phyloP scores from a whole-genome alignment of 1,284 basidiomycete genomes.

The Microstroma glucosiphilum region DNA sequence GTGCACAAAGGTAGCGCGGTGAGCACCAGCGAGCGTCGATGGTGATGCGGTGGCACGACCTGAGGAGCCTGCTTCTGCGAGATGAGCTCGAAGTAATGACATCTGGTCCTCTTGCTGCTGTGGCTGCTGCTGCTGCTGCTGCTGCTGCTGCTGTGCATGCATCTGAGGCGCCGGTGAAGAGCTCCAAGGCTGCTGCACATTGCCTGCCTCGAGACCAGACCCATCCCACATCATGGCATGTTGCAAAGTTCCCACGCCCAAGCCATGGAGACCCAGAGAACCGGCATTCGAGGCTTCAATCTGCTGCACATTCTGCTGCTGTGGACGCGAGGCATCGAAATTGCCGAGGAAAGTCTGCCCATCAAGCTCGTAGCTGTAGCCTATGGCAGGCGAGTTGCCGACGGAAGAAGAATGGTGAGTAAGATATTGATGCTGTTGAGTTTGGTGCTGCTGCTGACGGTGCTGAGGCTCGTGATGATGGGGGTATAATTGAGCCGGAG shows the following conservation, averaged over 20 bases:
- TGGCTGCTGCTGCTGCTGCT: constrained; percentile 3
- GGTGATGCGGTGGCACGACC: background rate
- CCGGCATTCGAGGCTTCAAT: background rate
- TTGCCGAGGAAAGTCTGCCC: no score
- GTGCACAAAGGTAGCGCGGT: background rate
- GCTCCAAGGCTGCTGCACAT: no score
- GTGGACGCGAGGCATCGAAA: background rate
- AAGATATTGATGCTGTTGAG: background rate
- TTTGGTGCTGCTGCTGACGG: background rate
- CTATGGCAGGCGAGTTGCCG: background rate
- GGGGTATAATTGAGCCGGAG: background rate
- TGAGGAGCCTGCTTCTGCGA: background rate
- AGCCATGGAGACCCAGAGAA: no score
- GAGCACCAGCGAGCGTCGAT: background rate
- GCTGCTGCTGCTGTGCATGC: background rate
- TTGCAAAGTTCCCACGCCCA: no score
- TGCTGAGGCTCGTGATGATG: background rate
- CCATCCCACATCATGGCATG: no score
- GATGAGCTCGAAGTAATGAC: background rate
- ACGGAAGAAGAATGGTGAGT: background rate
- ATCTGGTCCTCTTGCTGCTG: background rate
- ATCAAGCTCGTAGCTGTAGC: background rate
- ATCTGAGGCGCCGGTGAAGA: no score
- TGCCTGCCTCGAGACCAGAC: no score
- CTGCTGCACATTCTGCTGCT: background rate